Evolutionary conservation across 2,329 filamentous ascomycete species (phyloP).

Genomic region (Colletotrichum scovillei): DNA sequence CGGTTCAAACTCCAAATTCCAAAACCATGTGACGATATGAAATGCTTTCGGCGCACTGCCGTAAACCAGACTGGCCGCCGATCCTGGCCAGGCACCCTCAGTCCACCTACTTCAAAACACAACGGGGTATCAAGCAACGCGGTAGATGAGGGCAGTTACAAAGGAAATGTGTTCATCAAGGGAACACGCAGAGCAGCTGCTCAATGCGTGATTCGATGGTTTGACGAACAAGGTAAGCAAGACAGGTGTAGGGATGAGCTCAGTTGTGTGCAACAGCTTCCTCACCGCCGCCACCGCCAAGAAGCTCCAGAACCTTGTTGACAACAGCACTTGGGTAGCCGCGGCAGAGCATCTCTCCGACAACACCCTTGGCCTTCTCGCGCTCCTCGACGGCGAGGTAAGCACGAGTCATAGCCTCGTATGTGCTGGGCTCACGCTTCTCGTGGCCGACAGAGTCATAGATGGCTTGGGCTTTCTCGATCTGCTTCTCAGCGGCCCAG

Average conservation of each 20-base stretch:
- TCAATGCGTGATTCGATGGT: slow-evolving; percentile 24
- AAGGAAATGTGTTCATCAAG: slow-evolving; percentile 36
- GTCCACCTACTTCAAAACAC: slow-evolving; percentile 33
- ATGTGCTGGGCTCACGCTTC: slow-evolving; percentile 95
- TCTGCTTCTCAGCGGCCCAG: slow-evolving; percentile 88
- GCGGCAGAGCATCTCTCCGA: slow-evolving; percentile 89
- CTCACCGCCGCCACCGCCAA: slow-evolving; percentile 68
- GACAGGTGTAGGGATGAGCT: not conserved
- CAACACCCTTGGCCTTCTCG: slow-evolving; percentile 79
- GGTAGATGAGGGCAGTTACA: slow-evolving; percentile 41
- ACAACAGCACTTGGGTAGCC: slow-evolving; percentile 94
- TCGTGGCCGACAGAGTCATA: slow-evolving; percentile 82
- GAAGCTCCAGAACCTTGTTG: slow-evolving; percentile 91
- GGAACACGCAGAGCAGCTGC: slow-evolving; percentile 22
- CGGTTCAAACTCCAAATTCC: slow-evolving; percentile 4
- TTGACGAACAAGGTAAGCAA: slow-evolving; percentile 35
- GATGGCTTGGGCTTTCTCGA: slow-evolving; percentile 80
- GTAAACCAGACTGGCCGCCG: slow-evolving; percentile 31
- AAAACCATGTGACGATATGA: slow-evolving; percentile 18
- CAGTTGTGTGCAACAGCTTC: slow-evolving; percentile 45
- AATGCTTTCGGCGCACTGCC: slow-evolving; percentile 25
- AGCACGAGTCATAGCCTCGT: slow-evolving; percentile 97
- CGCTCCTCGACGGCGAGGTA: slow-evolving; percentile 88
- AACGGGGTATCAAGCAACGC: slow-evolving; percentile 45
- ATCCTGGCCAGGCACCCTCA: slow-evolving; percentile 33